Conservation (phyloP, 805 yeast species). For the Candida caryicola region DNA sequence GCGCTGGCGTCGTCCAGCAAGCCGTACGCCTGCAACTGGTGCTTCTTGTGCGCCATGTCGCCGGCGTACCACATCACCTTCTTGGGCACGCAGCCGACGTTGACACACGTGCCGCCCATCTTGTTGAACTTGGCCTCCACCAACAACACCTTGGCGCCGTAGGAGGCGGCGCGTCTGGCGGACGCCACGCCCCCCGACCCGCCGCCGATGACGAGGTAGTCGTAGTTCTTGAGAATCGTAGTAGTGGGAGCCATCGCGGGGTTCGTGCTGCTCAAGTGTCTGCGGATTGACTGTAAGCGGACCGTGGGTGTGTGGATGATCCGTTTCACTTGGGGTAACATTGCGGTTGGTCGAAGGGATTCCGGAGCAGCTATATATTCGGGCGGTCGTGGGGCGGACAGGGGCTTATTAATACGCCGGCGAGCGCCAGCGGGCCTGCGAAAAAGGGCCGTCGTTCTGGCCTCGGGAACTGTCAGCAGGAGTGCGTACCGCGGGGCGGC, state of each 20-base stretch:
- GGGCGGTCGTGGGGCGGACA: too few species aligned
- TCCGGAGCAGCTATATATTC: too few species aligned
- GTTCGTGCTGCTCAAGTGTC: conserved; percentile 13
- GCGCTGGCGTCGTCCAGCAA: conserved; percentile 57
- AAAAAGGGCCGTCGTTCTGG: too few species aligned
- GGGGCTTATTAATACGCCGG: too few species aligned
- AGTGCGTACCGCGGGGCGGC: too few species aligned
- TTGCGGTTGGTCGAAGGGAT: conserved; percentile 1
- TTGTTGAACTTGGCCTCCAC: conserved; percentile 66
- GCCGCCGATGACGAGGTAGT: conserved; percentile 95
- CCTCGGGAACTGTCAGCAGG: too few species aligned
- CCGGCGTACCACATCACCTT: conserved; percentile 99
- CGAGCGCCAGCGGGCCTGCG: too few species aligned
- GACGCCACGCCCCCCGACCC: conserved; percentile 99
- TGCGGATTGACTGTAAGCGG: conserved; percentile 24
- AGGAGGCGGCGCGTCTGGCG: conserved; percentile 91
- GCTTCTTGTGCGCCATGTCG: conserved; percentile 74
- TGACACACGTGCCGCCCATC: conserved; percentile 98
- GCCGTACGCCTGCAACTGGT: conserved; percentile 81
- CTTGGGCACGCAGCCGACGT: conserved; percentile 99
- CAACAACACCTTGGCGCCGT: conserved; percentile 85
- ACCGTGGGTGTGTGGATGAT: conserved; percentile 12
- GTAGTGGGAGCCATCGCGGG: conserved; percentile 51
- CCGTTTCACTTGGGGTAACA: conserved; percentile 4
- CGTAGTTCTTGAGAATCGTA: conserved; percentile 55